Conservation (phyloP, 768 basidiomycete species). For the Lyophyllum decastes region DNA sequence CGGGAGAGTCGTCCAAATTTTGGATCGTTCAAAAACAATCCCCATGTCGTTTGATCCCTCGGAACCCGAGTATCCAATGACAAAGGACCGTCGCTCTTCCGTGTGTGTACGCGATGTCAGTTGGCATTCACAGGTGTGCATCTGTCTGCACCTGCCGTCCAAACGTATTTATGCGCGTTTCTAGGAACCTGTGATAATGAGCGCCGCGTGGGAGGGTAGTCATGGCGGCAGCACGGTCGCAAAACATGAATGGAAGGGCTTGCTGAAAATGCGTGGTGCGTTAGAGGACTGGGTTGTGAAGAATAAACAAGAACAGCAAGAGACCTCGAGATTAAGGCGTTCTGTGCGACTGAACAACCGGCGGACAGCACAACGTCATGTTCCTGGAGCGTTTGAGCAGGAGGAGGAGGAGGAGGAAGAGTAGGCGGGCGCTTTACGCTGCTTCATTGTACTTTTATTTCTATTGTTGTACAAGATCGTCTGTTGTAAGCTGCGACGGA, state of each 20-base stretch:
- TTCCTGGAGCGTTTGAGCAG: slow-evolving; percentile 24
- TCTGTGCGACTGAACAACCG: slow-evolving; percentile 22
- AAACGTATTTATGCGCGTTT: neutral
- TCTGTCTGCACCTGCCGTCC: neutral
- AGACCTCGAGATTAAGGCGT: slow-evolving; percentile 20
- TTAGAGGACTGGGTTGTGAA: slow-evolving; percentile 81
- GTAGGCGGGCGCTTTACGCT: neutral
- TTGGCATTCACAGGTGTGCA: slow-evolving; percentile 82
- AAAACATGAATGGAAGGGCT: slow-evolving; percentile 94
- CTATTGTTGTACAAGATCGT: neutral
- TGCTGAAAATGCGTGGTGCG: slow-evolving; percentile 64
- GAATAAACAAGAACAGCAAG: slow-evolving; percentile 22
- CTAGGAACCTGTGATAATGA: slow-evolving; percentile 89
- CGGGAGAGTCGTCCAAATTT: slow-evolving; percentile 77
- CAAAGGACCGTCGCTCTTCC: slow-evolving; percentile 26
- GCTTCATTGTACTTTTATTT: slow-evolving; percentile 4
- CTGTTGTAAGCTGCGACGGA: neutral
- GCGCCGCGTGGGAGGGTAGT: slow-evolving; percentile 81
- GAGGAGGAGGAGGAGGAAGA: slow-evolving; percentile 15
- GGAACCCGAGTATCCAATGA: slow-evolving; percentile 45
- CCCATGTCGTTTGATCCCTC: slow-evolving; percentile 78
- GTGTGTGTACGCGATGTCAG: slow-evolving; percentile 90
- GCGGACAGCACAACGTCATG: neutral
- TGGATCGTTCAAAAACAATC: slow-evolving; percentile 76
- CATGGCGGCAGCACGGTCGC: slow-evolving; percentile 78